phyloP scores from a whole-genome alignment of 2,329 filamentous ascomycete species.

The Trichocomaceae sp. region DNA sequence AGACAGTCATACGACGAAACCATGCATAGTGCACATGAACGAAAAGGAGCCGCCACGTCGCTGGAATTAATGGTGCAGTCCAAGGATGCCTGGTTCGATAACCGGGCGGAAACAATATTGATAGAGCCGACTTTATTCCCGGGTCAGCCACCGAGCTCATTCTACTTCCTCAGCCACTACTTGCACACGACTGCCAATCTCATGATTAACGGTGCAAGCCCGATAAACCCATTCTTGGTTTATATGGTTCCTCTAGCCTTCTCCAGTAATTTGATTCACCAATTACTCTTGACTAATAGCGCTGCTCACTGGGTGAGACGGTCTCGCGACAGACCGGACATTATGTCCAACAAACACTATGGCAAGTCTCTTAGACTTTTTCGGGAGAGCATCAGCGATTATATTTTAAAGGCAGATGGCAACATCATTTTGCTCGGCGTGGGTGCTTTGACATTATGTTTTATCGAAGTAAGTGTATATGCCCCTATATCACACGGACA shows the following conservation, averaged over 20 bases:
- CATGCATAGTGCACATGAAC: not conserved
- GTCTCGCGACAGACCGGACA: not conserved
- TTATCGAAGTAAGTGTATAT: not conserved
- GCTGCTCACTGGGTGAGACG: not conserved
- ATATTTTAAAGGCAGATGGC: not conserved
- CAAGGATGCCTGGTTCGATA: not conserved
- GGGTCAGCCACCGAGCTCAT: not conserved
- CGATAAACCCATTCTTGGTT: not conserved
- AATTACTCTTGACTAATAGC: not conserved
- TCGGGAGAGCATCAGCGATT: not conserved
- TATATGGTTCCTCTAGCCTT: not conserved
- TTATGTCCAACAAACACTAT: not conserved
- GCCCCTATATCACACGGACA: not conserved
- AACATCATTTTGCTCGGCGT: not conserved
- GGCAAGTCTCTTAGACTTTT: not conserved
- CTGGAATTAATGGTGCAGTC: not conserved
- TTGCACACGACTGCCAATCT: not conserved
- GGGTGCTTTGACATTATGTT: not conserved
- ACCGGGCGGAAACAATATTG: not conserved
- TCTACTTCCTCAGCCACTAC: not conserved
- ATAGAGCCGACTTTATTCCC: not conserved
- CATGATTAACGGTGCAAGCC: not conserved
- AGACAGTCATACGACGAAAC: not conserved
- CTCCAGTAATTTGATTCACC: not conserved
- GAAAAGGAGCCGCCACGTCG: not conserved